Evolutionary conservation across 345 rosid species (phyloP).

Genomic region (Triadica sebifera): DNA sequence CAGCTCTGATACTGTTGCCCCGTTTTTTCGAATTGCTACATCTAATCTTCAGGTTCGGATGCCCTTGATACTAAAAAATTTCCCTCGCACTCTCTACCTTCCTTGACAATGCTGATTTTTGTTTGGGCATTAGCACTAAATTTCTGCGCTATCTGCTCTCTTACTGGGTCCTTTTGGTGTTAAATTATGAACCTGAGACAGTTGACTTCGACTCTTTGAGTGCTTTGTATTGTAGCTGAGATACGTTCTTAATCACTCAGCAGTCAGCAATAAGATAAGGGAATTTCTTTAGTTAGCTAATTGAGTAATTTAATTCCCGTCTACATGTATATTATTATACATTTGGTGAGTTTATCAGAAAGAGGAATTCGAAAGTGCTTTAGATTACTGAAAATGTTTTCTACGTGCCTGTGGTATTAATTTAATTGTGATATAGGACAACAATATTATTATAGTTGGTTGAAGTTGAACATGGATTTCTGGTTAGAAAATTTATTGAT

Average conservation of each 20-base stretch:
- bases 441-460: too few species aligned
- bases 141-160: neutral
- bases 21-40: conserved; percentile 31
- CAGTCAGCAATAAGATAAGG: neutral
- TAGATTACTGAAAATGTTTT: neutral
- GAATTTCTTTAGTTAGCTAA: neutral
- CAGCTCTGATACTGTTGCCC: conserved; percentile 31
- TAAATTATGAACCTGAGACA: neutral
- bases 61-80: neutral
- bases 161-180: neutral
- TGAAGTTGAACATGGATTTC: too few species aligned
- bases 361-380: neutral
- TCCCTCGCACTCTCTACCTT: too few species aligned
- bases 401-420: neutral
- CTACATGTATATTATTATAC: too few species aligned
- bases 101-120: too few species aligned
- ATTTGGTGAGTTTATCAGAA: neutral
- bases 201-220: conserved; percentile 4
- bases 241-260: neutral
- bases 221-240: neutral
- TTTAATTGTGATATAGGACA: neutral
- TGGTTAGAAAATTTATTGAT: neutral
- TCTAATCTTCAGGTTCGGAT: conserved; percentile 50
- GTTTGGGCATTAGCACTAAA: neutral
- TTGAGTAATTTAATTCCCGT: neutral